Percentiles rank a stretch among this genome's conserved stretches.
phyloP scores from a whole-genome alignment of 2,329 filamentous ascomycete genomes.

The Scedosporium aurantiacum region DNA sequence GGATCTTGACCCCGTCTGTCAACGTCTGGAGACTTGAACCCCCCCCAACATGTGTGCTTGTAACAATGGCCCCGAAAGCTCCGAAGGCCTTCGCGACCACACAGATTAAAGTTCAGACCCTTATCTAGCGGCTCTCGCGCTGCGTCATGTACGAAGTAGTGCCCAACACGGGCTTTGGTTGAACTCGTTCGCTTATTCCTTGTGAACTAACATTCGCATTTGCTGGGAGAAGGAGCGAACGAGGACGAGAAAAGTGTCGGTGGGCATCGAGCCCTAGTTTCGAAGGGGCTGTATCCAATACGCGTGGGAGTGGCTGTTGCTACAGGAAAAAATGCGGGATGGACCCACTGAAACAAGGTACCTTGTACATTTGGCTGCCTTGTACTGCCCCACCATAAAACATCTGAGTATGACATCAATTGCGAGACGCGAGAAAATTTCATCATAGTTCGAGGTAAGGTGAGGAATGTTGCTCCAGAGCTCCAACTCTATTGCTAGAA shows the following conservation, averaged over 20 bases:
- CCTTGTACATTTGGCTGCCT: neutral
- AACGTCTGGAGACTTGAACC: too few relatives aligned
- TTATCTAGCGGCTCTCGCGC: neutral
- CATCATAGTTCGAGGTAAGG: neutral
- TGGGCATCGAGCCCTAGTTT: neutral
- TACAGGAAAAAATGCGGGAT: neutral
- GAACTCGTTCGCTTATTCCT: too few relatives aligned
- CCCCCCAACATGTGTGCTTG: neutral
- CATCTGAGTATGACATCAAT: slow-evolving; percentile 5
- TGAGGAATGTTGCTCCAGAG: neutral
- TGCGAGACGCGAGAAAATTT: slow-evolving; percentile 1
- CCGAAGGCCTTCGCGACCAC: neutral
- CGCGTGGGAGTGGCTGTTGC: neutral
- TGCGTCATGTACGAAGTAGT: neutral
- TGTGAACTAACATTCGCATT: neutral
- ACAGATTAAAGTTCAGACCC: neutral
- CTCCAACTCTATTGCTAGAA: neutral
- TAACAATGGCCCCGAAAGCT: neutral
- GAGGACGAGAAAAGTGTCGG: neutral
- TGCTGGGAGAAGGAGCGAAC: neutral
- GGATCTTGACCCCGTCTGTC: too few relatives aligned
- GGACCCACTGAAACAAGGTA: neutral
- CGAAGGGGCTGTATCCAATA: neutral
- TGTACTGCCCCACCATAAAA: neutral
- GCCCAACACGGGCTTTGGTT: too few relatives aligned